Conservation (phyloP, 495 filamentous ascomycete species). For the Rhypophila decipiens region DNA sequence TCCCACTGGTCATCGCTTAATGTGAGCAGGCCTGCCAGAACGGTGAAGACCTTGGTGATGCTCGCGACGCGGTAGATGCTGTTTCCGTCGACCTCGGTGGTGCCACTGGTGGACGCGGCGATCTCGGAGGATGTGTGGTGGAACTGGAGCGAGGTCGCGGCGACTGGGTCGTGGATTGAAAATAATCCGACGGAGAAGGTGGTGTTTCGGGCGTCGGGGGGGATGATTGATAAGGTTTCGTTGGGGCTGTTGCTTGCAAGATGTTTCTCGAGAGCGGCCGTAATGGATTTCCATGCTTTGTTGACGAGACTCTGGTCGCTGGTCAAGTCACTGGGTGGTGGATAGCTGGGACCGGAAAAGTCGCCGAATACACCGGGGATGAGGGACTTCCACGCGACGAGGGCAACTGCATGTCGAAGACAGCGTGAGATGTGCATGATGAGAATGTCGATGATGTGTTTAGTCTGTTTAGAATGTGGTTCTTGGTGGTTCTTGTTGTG, state of each 20-base stretch:
- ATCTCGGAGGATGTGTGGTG: conserved; percentile 26
- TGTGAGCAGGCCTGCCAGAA: conserved; percentile 30
- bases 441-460: not conserved
- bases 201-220: conserved; percentile 15
- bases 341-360: conserved; percentile 29
- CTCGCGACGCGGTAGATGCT: conserved; percentile 43
- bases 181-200: conserved; percentile 50
- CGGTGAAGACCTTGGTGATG: conserved; percentile 40
- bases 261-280: conserved; percentile 20
- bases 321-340: conserved; percentile 31
- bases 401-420: not conserved
- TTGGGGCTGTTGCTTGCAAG: not conserved
- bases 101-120: conserved; percentile 17
- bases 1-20: conserved; percentile 34
- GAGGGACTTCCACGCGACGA: not conserved
- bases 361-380: conserved; percentile 18
- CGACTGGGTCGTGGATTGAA: conserved; percentile 31
- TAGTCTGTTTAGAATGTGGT: not conserved
- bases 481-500: not conserved
- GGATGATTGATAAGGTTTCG: not conserved
- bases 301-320: conserved; percentile 30
- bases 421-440: conserved; percentile 5
- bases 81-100: conserved; percentile 35
- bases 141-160: conserved; percentile 31
- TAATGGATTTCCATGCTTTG: conserved; percentile 36